Evolutionary conservation across 768 basidiomycete genomes (phyloP).

Genomic region (Lentinula detonsa): DNA sequence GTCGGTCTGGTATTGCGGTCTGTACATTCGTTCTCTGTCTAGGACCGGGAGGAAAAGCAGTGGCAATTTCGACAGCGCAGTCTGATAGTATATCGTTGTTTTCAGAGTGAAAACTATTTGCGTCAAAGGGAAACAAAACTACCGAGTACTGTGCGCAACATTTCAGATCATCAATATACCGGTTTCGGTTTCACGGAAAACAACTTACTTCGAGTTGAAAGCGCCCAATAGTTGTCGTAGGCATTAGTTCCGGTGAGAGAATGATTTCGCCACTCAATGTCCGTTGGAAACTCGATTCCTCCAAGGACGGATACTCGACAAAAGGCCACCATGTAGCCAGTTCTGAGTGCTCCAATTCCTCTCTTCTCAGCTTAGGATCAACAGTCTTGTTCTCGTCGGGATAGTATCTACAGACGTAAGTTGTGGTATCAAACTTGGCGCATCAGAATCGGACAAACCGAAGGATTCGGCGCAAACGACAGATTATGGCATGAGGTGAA

Average conservation of each 20-base stretch:
- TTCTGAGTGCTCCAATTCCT: conserved; percentile 18
- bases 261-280: conserved; percentile 5
- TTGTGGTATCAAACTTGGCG: neutral
- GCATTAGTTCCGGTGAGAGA: conserved; percentile 6
- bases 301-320: neutral
- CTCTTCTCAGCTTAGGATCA: neutral
- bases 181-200: neutral
- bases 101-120: neutral
- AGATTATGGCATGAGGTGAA: neutral
- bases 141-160: neutral
- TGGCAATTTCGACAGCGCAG: neutral
- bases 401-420: neutral
- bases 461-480: conserved; percentile 4
- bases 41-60: neutral
- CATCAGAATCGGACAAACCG: neutral
- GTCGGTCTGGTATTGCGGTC: neutral
- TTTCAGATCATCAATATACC: neutral
- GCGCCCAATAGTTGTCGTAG: conserved; percentile 1
- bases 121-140: neutral
- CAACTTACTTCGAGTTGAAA: conserved; percentile 3
- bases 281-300: neutral
- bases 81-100: neutral
- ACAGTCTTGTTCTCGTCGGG: neutral
- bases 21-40: neutral
- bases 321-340: conserved; percentile 27